Conservation (phyloP, 2,329 filamentous ascomycete species). For the Pyrenochaeta sp. region DNA sequence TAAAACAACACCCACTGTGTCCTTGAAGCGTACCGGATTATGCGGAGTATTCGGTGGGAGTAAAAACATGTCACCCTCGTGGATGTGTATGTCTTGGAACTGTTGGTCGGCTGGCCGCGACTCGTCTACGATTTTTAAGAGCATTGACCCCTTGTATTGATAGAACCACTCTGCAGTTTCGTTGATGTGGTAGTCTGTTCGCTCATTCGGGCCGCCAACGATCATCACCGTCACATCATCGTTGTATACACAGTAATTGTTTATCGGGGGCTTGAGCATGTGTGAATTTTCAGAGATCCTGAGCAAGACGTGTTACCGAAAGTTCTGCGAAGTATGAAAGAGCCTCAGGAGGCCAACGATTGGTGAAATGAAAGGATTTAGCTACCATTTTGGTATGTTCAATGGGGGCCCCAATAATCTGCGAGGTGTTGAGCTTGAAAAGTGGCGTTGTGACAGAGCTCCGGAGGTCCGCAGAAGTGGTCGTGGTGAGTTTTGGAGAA, state of each 20-base stretch:
- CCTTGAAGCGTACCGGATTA: slow-evolving; percentile 90
- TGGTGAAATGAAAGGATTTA: neutral
- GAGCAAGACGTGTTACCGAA: neutral
- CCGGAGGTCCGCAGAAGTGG: slow-evolving; percentile 19
- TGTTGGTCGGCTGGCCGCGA: slow-evolving; percentile 44
- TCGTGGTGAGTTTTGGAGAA: slow-evolving; percentile 20
- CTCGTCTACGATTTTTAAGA: slow-evolving; percentile 85
- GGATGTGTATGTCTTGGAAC: slow-evolving; percentile 87
- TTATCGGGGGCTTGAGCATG: slow-evolving; percentile 90
- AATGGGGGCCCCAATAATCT: slow-evolving; percentile 41
- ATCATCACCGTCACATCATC: slow-evolving; percentile 87
- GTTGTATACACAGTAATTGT: slow-evolving; percentile 98
- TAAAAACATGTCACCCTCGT: slow-evolving; percentile 92
- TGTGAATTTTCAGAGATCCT: slow-evolving; percentile 94
- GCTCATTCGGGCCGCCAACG: slow-evolving; percentile 93
- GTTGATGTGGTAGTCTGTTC: slow-evolving; percentile 99
- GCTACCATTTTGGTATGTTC: slow-evolving; percentile 55
- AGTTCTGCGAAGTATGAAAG: no score
- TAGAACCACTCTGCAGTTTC: slow-evolving; percentile 97
- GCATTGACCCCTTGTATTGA: slow-evolving; percentile 92
- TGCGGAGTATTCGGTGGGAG: slow-evolving; percentile 95
- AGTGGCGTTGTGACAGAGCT: slow-evolving; percentile 28
- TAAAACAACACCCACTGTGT: slow-evolving; percentile 93
- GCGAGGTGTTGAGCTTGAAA: slow-evolving; percentile 34
- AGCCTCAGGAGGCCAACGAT: neutral